phyloP scores from a whole-genome alignment of 2,329 filamentous ascomycete species.

The Alternaria gansuensis region DNA sequence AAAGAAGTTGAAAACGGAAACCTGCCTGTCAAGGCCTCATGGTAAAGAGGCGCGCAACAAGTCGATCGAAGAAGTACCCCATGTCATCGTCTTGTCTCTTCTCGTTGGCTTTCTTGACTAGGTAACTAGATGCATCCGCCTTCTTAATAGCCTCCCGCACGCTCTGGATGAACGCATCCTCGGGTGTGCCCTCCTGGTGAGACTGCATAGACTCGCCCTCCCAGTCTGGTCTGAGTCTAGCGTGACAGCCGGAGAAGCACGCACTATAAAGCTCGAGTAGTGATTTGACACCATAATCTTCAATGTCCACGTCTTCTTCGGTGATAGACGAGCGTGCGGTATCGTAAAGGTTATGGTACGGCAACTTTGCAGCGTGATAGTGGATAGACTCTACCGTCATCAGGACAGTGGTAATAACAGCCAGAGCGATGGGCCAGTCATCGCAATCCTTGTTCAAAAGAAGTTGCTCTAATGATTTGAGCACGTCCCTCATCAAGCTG shows the following conservation, averaged over 20 bases:
- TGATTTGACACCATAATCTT: constrained; percentile 41
- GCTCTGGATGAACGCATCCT: constrained; percentile 44
- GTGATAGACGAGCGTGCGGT: not conserved
- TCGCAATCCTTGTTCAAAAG: constrained; percentile 41
- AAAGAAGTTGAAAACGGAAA: not conserved
- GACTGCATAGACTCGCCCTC: constrained; percentile 33
- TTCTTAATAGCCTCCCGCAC: constrained; percentile 38
- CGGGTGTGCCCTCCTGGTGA: constrained; percentile 11
- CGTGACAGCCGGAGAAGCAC: constrained; percentile 49
- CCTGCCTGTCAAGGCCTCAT: constrained; percentile 15
- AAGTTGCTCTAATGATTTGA: constrained; percentile 44
- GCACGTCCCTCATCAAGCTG: constrained; percentile 45
- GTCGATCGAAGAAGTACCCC: constrained; percentile 51
- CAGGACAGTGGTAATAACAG: constrained; percentile 45
- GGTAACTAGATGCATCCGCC: constrained; percentile 33
- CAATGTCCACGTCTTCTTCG: constrained; percentile 23
- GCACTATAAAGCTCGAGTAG: constrained; percentile 47
- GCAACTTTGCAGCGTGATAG: constrained; percentile 50
- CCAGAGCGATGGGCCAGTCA: constrained; percentile 48
- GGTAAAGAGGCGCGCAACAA: constrained; percentile 48
- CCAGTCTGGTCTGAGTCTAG: constrained; percentile 41
- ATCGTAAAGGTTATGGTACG: constrained; percentile 43
- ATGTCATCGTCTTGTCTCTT: constrained; percentile 42
- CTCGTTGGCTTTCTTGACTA: constrained; percentile 32
- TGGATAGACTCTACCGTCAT: constrained; percentile 53